phyloP scores from a whole-genome alignment of 441 rosid species.

The Theobroma grandiflorum region DNA sequence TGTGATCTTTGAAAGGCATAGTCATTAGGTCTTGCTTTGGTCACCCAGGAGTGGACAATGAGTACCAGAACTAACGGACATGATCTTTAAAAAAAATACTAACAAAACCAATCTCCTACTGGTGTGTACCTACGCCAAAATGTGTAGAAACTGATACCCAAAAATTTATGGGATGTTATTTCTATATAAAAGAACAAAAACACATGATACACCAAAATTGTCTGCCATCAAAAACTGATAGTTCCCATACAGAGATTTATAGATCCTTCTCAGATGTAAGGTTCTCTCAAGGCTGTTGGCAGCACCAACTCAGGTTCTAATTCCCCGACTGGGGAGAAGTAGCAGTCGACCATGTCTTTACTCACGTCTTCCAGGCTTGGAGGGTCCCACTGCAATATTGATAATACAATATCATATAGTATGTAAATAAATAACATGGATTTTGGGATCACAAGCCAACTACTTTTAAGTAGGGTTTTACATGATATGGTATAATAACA shows the following conservation, averaged over 20 bases:
- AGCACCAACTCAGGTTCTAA: constrained; percentile 71
- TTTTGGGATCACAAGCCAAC: constrained; percentile 13
- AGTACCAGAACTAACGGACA: not conserved
- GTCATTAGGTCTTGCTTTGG: not conserved
- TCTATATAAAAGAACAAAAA: not conserved
- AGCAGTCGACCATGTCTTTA: constrained; percentile 78
- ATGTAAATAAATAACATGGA: not conserved
- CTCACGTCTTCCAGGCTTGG: constrained; percentile 74
- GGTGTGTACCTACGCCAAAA: not conserved
- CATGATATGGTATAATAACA: constrained; percentile 12
- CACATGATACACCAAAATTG: not conserved
- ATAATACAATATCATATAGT: not conserved
- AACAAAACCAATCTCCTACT: not conserved
- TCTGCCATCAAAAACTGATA: not conserved
- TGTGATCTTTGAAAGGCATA: not conserved
- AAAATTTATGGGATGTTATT: not conserved
- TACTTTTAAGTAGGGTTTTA: not conserved
- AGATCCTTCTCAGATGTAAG: constrained; percentile 48
- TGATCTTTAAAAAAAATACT: not conserved
- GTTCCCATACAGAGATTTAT: not conserved
- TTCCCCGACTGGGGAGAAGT: constrained; percentile 60
- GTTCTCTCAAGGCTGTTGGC: constrained; percentile 78
- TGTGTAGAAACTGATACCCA: not conserved
- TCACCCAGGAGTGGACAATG: not conserved
- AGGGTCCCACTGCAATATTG: constrained; percentile 88